Evolutionary conservation across 2,329 filamentous ascomycete species (phyloP), one percentile per base, ranked within the genome.

Genomic region (Chaetoscypha palmicola): DNA sequence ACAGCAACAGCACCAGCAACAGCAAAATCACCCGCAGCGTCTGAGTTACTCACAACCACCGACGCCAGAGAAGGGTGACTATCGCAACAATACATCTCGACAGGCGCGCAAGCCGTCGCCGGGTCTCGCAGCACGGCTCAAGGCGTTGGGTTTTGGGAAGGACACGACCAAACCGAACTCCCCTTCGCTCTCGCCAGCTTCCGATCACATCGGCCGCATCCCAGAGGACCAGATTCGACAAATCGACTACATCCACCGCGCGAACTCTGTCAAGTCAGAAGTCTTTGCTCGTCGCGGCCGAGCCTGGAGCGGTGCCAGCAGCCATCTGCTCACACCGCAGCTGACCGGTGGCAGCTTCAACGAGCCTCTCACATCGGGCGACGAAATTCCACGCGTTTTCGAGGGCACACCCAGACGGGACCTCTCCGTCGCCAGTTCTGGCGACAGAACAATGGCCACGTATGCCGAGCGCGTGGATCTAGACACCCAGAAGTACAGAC

Each of bases 401-500:
- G 58, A 60, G 41, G 47, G 51, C 20, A 49, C 47, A 43, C 52
- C 54, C 50, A 53, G 53, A 43, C 50, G 48, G 28, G 35, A 51
- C 19, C 50, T 51, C 17, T 55, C 56, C 24, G 46, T 47, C 45
- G 53, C 48, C 26, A 55, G 53, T 34, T 58, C 49, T 35, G 46
- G 45, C 38, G 52, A 58, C 34, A 52, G 41, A 39, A 50, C 48
- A 33, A 60, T 61, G 58, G 49, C 48, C 36, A 55, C 51, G 45
- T 42, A 53, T 52, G 52, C 45, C 38, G 56, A 71, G 41, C 70
- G 71, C 46, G 57, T 79, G 63, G 74, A 75, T 52, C 80, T 83
- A 73, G 83, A 88, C 65, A 81, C 77, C 45, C 75, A 83, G 60
- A 87, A 88, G 64, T 88, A 86, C 61, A 76, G 79, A 34, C 67